Evolutionary conservation across 2,329 filamentous ascomycete species (phyloP).

Genomic region (Arthrocladium fulminans): DNA sequence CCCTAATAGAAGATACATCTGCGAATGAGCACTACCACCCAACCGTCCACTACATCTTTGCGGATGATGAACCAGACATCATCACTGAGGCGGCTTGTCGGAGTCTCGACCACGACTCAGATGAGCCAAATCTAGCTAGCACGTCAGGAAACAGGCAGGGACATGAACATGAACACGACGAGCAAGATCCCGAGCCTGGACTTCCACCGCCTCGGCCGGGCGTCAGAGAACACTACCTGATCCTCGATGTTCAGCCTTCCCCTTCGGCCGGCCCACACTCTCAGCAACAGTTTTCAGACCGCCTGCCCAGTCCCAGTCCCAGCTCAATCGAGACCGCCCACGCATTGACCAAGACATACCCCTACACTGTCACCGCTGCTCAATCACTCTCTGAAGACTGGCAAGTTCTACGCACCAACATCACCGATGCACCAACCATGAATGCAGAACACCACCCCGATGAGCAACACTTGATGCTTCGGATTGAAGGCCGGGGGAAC

Average conservation of each 20-base stretch:
- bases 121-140: conserved; percentile 7
- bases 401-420: conserved; percentile 50
- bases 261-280: conserved; percentile 1
- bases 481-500: conserved; percentile 31
- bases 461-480: conserved; percentile 35
- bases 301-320: conserved; percentile 14
- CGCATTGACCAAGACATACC: conserved; percentile 16
- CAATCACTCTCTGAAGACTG: conserved; percentile 67
- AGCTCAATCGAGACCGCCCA: conserved; percentile 16
- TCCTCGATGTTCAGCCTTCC: conserved; percentile 45
- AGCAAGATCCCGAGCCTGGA: conserved; percentile 23
- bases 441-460: conserved; percentile 46
- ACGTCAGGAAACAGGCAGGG: conserved; percentile 21
- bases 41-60: conserved; percentile 83
- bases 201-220: conserved; percentile 41
- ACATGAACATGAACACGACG: conserved; percentile 9
- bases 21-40: conserved; percentile 72
- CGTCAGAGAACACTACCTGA: conserved; percentile 46
- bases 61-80: conserved; percentile 75
- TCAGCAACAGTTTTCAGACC: conserved; percentile 11
- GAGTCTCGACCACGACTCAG: conserved; percentile 36
- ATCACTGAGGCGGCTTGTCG: conserved; percentile 58
- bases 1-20: conserved; percentile 68
- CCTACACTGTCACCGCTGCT: conserved; percentile 52
- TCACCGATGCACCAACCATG: conserved; percentile 55